A percentile compares a stretch with the other conserved stretches of the same genome.
These are phyloP conservation scores for Podospora pseudopauciseta DNA, from an alignment of 495 filamentous ascomycete species.

Conservation along the genomic window DNA sequence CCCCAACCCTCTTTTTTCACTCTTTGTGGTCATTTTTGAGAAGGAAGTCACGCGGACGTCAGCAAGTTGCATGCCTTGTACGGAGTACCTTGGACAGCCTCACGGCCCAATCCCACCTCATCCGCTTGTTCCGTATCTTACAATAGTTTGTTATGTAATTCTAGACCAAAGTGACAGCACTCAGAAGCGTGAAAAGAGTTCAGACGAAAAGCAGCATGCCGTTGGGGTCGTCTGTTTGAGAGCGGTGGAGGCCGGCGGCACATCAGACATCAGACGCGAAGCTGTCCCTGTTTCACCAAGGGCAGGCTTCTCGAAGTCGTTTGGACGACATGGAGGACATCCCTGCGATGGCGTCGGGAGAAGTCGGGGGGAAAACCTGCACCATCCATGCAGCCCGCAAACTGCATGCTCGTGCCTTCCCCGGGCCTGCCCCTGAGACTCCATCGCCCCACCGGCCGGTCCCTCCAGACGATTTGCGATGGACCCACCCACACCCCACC, in stretches of 20 bases:
- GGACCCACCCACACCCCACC: not conserved
- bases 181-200: not conserved
- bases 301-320: conserved; percentile 8
- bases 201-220: not conserved
- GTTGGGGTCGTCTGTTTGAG: conserved; percentile 7
- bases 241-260: conserved; percentile 8
- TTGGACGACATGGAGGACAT: not conserved
- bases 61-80: not conserved
- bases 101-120: not conserved
- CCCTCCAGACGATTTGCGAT: not conserved
- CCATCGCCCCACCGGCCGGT: not conserved
- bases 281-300: conserved; percentile 9
- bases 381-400: conserved; percentile 4
- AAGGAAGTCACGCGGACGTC: conserved; percentile 4
- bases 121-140: not conserved
- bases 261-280: conserved; percentile 9
- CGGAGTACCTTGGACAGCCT: too few species aligned
- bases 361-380: conserved; percentile 8
- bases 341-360: conserved; percentile 9
- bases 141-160: not conserved
- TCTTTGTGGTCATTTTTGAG: not conserved
- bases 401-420: conserved; percentile 1
- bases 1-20: not conserved
- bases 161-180: not conserved
- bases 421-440: conserved; percentile 7